A percentile compares a stretch with the other conserved stretches of the same genome.
Evolutionary conservation across 176 grass and related monocot genomes (phyloP).

Genomic region (Triticum urartu): DNA sequence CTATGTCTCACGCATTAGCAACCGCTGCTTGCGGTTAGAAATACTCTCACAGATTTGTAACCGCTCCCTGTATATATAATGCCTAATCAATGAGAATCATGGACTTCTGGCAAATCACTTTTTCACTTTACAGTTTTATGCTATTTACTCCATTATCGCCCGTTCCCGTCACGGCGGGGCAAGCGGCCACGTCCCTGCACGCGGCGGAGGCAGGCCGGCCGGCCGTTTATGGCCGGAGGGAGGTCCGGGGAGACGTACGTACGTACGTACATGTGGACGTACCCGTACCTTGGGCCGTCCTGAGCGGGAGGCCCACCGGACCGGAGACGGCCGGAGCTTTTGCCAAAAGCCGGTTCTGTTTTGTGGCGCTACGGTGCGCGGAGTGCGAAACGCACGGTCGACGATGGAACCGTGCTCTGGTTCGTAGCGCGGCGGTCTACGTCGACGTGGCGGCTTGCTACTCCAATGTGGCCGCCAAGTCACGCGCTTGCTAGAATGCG

Average conservation of each 20-base stretch:
- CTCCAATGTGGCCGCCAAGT: not conserved
- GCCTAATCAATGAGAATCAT: too few relatives aligned
- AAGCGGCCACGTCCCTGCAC: not conserved
- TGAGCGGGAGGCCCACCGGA: not conserved
- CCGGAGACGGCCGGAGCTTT: not conserved
- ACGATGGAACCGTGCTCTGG: not conserved
- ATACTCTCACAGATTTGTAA: too few relatives aligned
- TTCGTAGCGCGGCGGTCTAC: not conserved
- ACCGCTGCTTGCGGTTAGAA: too few relatives aligned
- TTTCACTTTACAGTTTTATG: too few relatives aligned
- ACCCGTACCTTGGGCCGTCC: not conserved
- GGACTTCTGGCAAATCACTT: too few relatives aligned
- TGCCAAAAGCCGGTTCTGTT: not conserved
- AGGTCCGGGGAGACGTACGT: not conserved
- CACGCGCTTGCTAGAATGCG: not conserved
- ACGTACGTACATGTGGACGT: not conserved
- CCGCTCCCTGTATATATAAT: too few relatives aligned
- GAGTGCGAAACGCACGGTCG: too few relatives aligned
- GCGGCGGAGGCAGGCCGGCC: too few relatives aligned
- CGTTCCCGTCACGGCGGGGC: constrained; percentile 15
- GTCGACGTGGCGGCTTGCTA: not conserved
- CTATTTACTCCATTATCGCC: too few relatives aligned
- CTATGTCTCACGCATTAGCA: too few relatives aligned
- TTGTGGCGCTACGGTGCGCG: not conserved
- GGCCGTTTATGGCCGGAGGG: too few relatives aligned